Percentiles rank a stretch among this genome's conserved stretches.
Conservation (phyloP, 2,329 filamentous ascomycete genomes). For the Colletotrichum phormii region DNA sequence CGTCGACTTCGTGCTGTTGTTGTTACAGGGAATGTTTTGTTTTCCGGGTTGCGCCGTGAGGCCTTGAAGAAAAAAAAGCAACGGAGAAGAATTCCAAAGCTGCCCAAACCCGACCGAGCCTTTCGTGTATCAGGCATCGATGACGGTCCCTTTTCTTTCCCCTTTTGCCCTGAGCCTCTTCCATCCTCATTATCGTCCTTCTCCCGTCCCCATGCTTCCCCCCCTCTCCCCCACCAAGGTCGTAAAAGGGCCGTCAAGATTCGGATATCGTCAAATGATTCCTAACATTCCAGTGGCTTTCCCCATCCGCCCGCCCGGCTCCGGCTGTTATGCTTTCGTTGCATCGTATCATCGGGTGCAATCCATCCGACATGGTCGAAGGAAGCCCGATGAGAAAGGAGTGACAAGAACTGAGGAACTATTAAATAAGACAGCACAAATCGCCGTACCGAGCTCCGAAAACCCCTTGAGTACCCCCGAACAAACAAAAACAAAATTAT, state of each 20-base stretch:
- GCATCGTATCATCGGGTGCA: slow-evolving; percentile 22
- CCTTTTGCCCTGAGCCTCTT: not conserved
- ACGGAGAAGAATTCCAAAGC: not conserved
- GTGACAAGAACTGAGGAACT: not conserved
- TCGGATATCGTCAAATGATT: slow-evolving; percentile 32
- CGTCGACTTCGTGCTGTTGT: slow-evolving; percentile 32
- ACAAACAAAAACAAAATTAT: not conserved
- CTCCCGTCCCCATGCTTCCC: not conserved
- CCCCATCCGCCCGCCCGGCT: not conserved
- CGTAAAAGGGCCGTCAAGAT: slow-evolving; percentile 33
- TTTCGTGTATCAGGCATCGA: slow-evolving; percentile 16
- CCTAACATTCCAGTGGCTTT: not conserved
- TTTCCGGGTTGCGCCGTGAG: not conserved
- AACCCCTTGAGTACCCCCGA: not conserved
- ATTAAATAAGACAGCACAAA: slow-evolving; percentile 24
- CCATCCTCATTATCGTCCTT: slow-evolving; percentile 19
- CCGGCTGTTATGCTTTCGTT: slow-evolving; percentile 36
- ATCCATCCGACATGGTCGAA: not conserved
- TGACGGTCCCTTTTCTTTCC: not conserved
- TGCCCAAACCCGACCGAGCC: slow-evolving; percentile 2
- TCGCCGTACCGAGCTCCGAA: slow-evolving; percentile 4
- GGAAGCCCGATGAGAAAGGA: not conserved
- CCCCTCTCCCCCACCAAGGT: not conserved
- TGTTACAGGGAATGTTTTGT: slow-evolving; percentile 26
- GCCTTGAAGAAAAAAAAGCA: not conserved